phyloP scores from a whole-genome alignment of 139 green algal genomes.

The Dunaliella primolecta region DNA sequence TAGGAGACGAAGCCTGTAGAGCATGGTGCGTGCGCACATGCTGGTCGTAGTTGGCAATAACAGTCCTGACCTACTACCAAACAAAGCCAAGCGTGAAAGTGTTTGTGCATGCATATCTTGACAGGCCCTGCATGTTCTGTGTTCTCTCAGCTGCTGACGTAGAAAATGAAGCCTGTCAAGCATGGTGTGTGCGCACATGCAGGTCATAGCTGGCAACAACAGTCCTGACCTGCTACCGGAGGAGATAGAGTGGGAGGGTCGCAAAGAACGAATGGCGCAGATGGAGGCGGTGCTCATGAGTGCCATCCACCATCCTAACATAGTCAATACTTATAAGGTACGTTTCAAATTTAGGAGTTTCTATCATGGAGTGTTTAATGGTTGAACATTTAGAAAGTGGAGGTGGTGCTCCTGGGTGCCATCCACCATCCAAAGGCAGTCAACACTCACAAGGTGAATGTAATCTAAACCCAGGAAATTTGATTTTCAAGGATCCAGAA shows the following conservation, averaged over 20 bases:
- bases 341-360: too few relatives aligned
- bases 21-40: neutral
- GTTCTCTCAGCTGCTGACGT: too few relatives aligned
- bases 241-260: constrained; percentile 43
- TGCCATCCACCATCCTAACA: constrained; percentile 40
- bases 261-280: constrained; percentile 50
- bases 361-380: too few relatives aligned
- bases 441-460: constrained; percentile 41
- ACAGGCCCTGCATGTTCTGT: too few relatives aligned
- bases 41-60: constrained; percentile 12
- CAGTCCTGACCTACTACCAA: constrained; percentile 7
- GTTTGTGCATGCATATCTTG: too few relatives aligned
- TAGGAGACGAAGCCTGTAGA: too few relatives aligned
- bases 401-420: constrained; percentile 41
- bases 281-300: constrained; percentile 53
- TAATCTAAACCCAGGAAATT: too few relatives aligned
- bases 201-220: constrained; percentile 17
- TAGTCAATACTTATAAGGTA: constrained; percentile 45
- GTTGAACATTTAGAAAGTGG: too few relatives aligned
- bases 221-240: constrained; percentile 16
- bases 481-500: too few relatives aligned
- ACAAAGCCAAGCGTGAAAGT: too few relatives aligned
- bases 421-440: constrained; percentile 47
- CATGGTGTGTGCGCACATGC: neutral
- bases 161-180: too few relatives aligned